Percentiles rank a stretch among this genome's conserved stretches.
Evolutionary conservation across 2,329 filamentous ascomycete species (phyloP).

Genomic region (Penicillium vulpinum): DNA sequence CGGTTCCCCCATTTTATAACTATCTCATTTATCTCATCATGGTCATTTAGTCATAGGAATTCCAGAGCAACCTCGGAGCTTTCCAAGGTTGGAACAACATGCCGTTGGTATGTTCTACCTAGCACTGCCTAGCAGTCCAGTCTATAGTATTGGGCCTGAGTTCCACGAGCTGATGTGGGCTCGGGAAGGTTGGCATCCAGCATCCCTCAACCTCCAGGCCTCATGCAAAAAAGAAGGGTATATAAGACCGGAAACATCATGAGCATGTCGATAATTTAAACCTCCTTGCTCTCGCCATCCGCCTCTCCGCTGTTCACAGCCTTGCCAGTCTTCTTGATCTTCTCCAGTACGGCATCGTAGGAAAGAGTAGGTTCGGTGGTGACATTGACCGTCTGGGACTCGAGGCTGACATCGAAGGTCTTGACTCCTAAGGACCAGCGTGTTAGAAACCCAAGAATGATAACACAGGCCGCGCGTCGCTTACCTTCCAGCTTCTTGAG

Average conservation of each 20-base stretch:
- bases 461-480: slow-evolving; percentile 28
- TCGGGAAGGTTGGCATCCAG: background rate
- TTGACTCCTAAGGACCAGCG: slow-evolving; percentile 67
- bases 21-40: background rate
- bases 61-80: background rate
- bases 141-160: background rate
- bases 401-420: slow-evolving; percentile 82
- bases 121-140: background rate
- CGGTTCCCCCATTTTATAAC: background rate
- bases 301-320: slow-evolving; percentile 68
- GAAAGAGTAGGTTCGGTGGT: slow-evolving; percentile 66
- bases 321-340: slow-evolving; percentile 95
- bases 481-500: slow-evolving; percentile 87
- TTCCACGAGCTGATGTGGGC: background rate
- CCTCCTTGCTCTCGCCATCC: slow-evolving; percentile 42
- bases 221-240: background rate
- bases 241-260: background rate
- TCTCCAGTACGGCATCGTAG: slow-evolving; percentile 79
- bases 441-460: background rate
- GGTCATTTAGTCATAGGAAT: background rate
- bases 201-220: background rate
- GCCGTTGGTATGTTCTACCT: slow-evolving; percentile 2
- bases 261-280: slow-evolving; percentile 26
- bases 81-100: background rate
- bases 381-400: slow-evolving; percentile 78